Evolutionary conservation across 768 basidiomycete genomes (phyloP).

Genomic region (Mycena albidolilacea): DNA sequence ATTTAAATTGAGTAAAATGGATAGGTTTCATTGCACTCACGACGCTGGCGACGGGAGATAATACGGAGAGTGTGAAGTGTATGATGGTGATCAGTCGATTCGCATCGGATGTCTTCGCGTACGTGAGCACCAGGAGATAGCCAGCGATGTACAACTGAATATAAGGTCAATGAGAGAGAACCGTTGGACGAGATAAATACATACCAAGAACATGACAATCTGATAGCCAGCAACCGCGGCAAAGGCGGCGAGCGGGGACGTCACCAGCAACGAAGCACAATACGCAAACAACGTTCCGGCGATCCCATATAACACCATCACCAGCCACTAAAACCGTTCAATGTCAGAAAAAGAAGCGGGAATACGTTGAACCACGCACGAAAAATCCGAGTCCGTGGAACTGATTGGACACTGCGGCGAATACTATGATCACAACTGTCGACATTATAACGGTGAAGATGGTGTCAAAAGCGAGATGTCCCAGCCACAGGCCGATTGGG

Average conservation of each 20-base stretch:
- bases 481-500: constrained; percentile 82
- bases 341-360: background rate
- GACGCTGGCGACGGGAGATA: constrained; percentile 78
- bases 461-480: constrained; percentile 83
- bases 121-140: constrained; percentile 82
- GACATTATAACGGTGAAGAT: constrained; percentile 72
- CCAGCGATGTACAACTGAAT: constrained; percentile 73
- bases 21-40: constrained; percentile 58
- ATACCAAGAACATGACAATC: constrained; percentile 68
- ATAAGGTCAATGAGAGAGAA: constrained; percentile 6
- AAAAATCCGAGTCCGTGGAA: constrained; percentile 80
- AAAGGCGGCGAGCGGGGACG: constrained; percentile 81
- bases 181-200: too few relatives aligned
- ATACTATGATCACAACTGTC: constrained; percentile 75
- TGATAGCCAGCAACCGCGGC: constrained; percentile 82
- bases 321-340: constrained; percentile 68
- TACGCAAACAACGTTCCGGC: constrained; percentile 80
- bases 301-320: constrained; percentile 79
- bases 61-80: constrained; percentile 78
- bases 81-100: constrained; percentile 70
- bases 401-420: constrained; percentile 68
- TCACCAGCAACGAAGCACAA: constrained; percentile 70
- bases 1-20: constrained; percentile 16
- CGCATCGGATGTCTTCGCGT: constrained; percentile 73
- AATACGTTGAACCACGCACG: constrained; percentile 50